phyloP scores from a whole-genome alignment of 352 stramenopile genomes.

The Halophytophthora polymorphica region DNA sequence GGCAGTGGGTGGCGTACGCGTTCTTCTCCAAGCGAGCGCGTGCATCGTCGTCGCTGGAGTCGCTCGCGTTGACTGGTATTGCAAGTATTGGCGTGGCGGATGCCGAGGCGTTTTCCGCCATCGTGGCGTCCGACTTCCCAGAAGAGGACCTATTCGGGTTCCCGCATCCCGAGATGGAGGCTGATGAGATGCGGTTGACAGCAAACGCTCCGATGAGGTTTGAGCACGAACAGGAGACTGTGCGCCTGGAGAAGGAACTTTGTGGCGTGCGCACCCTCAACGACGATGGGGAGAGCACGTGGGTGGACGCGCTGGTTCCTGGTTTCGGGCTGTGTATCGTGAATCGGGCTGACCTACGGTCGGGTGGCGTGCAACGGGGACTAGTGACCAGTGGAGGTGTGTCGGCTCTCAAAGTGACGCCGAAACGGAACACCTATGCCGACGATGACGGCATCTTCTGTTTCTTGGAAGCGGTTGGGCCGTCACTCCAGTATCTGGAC shows the following conservation, averaged over 20 bases:
- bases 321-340: conserved; percentile 4
- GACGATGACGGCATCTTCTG: too few species aligned
- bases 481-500: too few species aligned
- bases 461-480: too few species aligned
- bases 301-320: conserved; percentile 1
- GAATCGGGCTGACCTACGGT: not conserved
- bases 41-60: not conserved
- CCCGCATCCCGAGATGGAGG: not conserved
- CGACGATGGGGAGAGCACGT: conserved; percentile 1
- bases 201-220: not conserved
- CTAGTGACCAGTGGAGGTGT: too few species aligned
- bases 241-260: not conserved
- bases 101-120: not conserved
- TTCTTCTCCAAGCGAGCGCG: conserved; percentile 9
- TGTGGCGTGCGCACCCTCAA: conserved; percentile 2
- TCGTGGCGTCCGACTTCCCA: not conserved
- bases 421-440: too few species aligned
- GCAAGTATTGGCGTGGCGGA: conserved; percentile 1
- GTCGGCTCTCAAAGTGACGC: too few species aligned
- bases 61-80: conserved; percentile 1
- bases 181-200: not conserved
- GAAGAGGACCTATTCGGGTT: conserved; percentile 1
- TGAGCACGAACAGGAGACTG: not conserved
- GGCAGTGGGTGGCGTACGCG: conserved; percentile 5
- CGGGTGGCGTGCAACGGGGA: too few species aligned